Evolutionary conservation across 1,284 basidiomycete genomes (phyloP).

Genomic region (Coniferiporia weirii): DNA sequence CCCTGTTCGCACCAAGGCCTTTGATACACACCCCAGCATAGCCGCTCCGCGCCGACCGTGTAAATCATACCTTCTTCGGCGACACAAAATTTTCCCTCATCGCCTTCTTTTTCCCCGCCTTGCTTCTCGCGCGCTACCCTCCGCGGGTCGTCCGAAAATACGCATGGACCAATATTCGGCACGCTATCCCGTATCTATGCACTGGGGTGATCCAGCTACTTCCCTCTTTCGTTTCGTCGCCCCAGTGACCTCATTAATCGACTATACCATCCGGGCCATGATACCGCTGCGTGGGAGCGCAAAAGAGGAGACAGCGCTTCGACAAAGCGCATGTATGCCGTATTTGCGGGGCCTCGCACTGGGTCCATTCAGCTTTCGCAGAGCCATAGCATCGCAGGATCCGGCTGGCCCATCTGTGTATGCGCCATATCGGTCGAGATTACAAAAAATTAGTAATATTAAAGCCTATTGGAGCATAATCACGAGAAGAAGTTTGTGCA

Average conservation of each 20-base stretch:
- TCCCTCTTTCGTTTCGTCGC: neutral
- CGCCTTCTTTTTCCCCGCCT: slow-evolving; percentile 11
- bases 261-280: slow-evolving; percentile 2
- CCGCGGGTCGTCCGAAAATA: slow-evolving; percentile 4
- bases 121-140: neutral
- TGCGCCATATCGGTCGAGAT: neutral
- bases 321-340: no score
- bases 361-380: no score
- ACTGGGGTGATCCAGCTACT: neutral
- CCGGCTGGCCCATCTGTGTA: no score
- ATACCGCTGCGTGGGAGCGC: neutral
- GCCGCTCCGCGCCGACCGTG: slow-evolving; percentile 2
- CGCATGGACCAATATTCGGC: neutral
- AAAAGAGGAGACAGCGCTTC: no score
- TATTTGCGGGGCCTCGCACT: no score
- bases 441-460: neutral
- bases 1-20: slow-evolving; percentile 1
- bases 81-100: neutral
- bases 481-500: neutral
- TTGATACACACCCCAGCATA: neutral
- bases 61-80: slow-evolving; percentile 2
- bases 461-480: neutral
- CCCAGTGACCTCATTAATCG: slow-evolving; percentile 2
- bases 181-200: neutral
- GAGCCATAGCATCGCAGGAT: no score